phyloP scores from a whole-genome alignment of 768 basidiomycete species.

The Tulasnella sp. region DNA sequence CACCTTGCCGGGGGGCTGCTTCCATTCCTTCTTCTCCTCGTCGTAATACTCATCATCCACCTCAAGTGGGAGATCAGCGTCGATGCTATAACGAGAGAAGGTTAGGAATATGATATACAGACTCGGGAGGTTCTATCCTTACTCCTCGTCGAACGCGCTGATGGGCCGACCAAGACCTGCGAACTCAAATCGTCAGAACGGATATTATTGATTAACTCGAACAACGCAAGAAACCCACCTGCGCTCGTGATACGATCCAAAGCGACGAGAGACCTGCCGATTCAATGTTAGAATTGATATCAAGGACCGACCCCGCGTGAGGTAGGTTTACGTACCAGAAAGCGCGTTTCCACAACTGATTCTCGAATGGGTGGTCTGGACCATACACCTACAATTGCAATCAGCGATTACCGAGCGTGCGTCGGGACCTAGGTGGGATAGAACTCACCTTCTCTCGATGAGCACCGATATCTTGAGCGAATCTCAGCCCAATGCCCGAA shows the following conservation, averaged over 20 bases:
- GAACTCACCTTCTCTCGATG: slow-evolving; percentile 40
- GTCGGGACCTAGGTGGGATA: slow-evolving; percentile 15
- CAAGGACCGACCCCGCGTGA: neutral
- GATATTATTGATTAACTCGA: neutral
- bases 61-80: slow-evolving; percentile 58
- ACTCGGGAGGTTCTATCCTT: slow-evolving; percentile 20
- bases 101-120: neutral
- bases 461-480: slow-evolving; percentile 35
- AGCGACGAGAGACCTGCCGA: slow-evolving; percentile 6
- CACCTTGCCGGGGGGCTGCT: slow-evolving; percentile 44
- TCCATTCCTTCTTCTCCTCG: slow-evolving; percentile 42
- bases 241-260: slow-evolving; percentile 27
- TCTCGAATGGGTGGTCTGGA: slow-evolving; percentile 34
- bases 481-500: slow-evolving; percentile 28
- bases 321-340: slow-evolving; percentile 45
- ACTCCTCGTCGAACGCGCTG: slow-evolving; percentile 67
- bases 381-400: slow-evolving; percentile 27
- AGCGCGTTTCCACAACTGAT: slow-evolving; percentile 68
- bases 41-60: slow-evolving; percentile 80
- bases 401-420: neutral
- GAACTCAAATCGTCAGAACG: neutral
- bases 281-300: neutral
- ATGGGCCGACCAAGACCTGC: slow-evolving; percentile 48
- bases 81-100: slow-evolving; percentile 40
- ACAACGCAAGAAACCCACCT: slow-evolving; percentile 19